phyloP scores from a whole-genome alignment of 225 moss, liverwort and hornwort genomes.

The Anthoceros angustus region DNA sequence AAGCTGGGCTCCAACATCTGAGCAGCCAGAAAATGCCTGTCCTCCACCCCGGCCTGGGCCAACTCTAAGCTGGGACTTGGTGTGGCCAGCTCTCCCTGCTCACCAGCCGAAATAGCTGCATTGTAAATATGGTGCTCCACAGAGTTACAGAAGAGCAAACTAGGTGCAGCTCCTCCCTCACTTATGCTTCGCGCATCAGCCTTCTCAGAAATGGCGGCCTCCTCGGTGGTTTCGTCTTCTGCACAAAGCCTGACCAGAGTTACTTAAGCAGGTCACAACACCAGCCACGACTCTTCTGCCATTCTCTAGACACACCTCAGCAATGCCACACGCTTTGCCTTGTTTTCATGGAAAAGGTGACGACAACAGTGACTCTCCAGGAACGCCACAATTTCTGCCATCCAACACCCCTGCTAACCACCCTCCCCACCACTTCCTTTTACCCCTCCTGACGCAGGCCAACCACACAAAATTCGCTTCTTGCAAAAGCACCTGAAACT shows the following conservation, averaged over 20 bases:
- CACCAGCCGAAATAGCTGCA: background rate
- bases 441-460: background rate
- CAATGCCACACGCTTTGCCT: background rate
- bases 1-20: background rate
- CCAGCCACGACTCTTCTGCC: background rate
- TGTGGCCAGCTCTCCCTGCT: background rate
- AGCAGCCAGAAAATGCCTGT: background rate
- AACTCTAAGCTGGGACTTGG: background rate
- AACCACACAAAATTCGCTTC: background rate
- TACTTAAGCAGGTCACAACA: background rate
- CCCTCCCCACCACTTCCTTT: background rate
- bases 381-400: background rate
- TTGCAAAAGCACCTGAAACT: conserved; percentile 4
- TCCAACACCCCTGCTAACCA: background rate
- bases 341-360: too few relatives aligned
- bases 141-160: background rate
- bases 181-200: background rate
- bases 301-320: background rate
- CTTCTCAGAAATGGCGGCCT: background rate
- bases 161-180: background rate
- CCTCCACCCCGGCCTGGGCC: background rate
- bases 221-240: background rate
- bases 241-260: background rate
- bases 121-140: background rate
- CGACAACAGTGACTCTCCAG: too few relatives aligned